Evolutionary conservation across 306 rosid species (phyloP).

Genomic region (Herpetospermum pedunculosum): DNA sequence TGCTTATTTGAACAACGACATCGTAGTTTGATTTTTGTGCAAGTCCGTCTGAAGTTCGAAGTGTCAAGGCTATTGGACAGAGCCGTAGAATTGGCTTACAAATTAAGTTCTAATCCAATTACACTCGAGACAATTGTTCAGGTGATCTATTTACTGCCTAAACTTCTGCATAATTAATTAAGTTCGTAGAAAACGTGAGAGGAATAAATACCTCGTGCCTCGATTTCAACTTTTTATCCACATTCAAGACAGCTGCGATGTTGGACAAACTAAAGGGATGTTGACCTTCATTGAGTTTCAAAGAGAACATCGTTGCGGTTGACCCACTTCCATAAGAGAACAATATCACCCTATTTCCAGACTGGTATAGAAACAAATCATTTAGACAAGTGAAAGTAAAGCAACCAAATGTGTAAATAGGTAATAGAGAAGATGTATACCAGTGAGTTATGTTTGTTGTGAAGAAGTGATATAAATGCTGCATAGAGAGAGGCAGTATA

Average conservation of each 20-base stretch:
- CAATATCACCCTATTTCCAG: constrained; percentile 55
- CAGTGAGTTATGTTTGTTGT: constrained; percentile 61
- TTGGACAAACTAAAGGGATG: constrained; percentile 82
- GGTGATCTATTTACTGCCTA: not conserved
- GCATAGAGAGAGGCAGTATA: constrained; percentile 99
- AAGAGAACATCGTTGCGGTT: constrained; percentile 80
- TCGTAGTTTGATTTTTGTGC: not conserved
- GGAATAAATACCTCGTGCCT: constrained; percentile 69
- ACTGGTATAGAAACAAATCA: constrained; percentile 32
- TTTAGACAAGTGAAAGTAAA: not conserved
- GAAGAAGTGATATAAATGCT: constrained; percentile 84
- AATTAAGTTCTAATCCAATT: not conserved
- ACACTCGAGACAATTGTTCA: not conserved
- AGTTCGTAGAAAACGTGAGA: not conserved
- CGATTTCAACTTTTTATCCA: constrained; percentile 71
- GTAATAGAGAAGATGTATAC: constrained; percentile 29
- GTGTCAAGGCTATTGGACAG: not conserved
- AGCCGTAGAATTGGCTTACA: not conserved
- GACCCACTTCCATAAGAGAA: constrained; percentile 96
- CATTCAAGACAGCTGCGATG: constrained; percentile 60
- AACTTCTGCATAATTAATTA: not conserved
- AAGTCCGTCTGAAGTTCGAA: not conserved
- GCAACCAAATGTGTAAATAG: not conserved
- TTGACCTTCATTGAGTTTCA: constrained; percentile 41
- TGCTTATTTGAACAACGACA: not conserved